Base-by-base conservation (phyloP, 208 protist genomes). In the Wallacemonas sp. region DNA sequence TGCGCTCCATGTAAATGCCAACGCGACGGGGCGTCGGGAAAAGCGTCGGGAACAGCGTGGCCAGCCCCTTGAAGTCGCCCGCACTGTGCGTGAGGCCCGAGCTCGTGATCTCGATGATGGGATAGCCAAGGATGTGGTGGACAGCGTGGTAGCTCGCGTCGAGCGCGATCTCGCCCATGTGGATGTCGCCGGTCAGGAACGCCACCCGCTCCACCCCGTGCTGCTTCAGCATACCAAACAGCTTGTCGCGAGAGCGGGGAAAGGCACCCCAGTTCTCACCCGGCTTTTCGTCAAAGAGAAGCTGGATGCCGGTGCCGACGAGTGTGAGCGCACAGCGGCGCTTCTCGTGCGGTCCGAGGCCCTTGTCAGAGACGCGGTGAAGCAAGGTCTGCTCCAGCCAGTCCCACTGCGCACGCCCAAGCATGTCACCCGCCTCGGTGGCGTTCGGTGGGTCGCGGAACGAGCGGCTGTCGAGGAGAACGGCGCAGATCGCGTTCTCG, bases 381-480 rank as follows among this genome's bases (percentile, higher is more conserved):
- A 72, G 43, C 2, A 94, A 72, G 26, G 52, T 61, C 11, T 44
- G 46, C 52, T 88, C 87, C 1, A 95, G 68, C 92, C 88, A 96
- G 26, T 9, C 23, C 88, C 88, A 96, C 87, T 96, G 92, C 29
- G 39, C 61, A 4, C 72, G 72, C 16, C 92, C 92, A 24, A 96
- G 78, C 70, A 92, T 81, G 72, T 94, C 86, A n/a, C 84, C 84
- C 16, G 49, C 49, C n/a, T 72, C 46, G 23, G 72, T 78, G 11
- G 80, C 84, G 38, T 79, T 85, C 5, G 72, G 55, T 2, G 70
- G 48, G 60, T 94, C 80, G 47, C 83, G 80, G 74, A 88, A 83
- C 47, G 85, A 92, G 56, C 91, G 85, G n/a, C 79, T 81, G 71
- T 96, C 91, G 4, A 96, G 80, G 26, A 96, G 73, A 16, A 96